Evolutionary conservation across 73 alveolate genomes (phyloP).

Genomic region (Paramecium primaurelia): DNA sequence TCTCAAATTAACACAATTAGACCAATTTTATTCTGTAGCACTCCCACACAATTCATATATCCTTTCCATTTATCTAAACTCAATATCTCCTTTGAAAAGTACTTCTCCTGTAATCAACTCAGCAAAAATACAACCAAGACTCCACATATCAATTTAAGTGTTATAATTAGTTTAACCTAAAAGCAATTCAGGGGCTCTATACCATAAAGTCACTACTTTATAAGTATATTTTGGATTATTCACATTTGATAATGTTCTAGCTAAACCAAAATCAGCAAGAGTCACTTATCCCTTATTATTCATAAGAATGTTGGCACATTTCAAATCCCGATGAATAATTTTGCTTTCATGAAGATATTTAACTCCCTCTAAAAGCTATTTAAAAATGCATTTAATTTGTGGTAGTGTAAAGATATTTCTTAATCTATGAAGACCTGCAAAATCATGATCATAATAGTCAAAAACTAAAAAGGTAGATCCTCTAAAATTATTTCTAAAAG

Average conservation of each 20-base stretch:
- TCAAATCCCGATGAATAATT: constrained; percentile 84
- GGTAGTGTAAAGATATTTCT: constrained; percentile 69
- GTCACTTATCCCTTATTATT: constrained; percentile 83
- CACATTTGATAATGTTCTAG: constrained; percentile 63
- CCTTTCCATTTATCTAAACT: constrained; percentile 82
- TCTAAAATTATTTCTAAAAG: constrained; percentile 68
- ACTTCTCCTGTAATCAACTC: constrained; percentile 82
- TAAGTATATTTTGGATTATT: constrained; percentile 67
- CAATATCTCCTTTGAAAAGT: constrained; percentile 83
- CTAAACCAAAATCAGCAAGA: constrained; percentile 89
- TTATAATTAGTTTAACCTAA: constrained; percentile 54
- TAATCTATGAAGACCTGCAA: constrained; percentile 77
- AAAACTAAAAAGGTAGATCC: constrained; percentile 94
- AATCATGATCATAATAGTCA: constrained; percentile 95
- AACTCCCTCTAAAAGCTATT: constrained; percentile 77
- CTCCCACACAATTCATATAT: constrained; percentile 94
- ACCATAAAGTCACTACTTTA: constrained; percentile 74
- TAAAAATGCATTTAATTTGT: constrained; percentile 78
- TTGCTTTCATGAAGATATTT: constrained; percentile 81
- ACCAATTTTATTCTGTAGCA: constrained; percentile 90
- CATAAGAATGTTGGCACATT: constrained; percentile 79
- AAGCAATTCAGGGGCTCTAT: constrained; percentile 77
- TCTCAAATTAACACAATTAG: constrained; percentile 78
- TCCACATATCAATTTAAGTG: constrained; percentile 86
- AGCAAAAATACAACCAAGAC: constrained; percentile 93